Percentiles rank a stretch among this genome's conserved stretches.
These are phyloP conservation scores for Cytospora piceae DNA, from an alignment of 2,329 filamentous ascomycete species.

Conservation along the genomic window DNA sequence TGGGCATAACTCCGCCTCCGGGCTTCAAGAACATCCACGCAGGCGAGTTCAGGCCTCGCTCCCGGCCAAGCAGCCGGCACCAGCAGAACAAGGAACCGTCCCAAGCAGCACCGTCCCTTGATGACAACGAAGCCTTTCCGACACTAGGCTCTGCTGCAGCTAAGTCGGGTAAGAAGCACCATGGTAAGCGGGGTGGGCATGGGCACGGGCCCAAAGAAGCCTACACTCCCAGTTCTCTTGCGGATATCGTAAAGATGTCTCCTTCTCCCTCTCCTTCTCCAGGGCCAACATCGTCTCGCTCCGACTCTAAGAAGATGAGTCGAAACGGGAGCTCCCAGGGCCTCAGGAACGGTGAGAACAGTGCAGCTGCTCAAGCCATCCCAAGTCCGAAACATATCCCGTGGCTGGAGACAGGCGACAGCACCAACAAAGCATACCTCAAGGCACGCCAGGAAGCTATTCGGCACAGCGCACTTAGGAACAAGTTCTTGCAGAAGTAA, in stretches of 20 bases:
- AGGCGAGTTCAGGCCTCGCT: slow-evolving; percentile 71
- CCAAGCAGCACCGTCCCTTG: slow-evolving; percentile 74
- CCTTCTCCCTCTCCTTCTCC: slow-evolving; percentile 90
- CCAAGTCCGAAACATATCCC: slow-evolving; percentile 88
- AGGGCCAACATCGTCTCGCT: slow-evolving; percentile 62
- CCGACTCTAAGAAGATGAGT: slow-evolving; percentile 61
- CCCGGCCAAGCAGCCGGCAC: slow-evolving; percentile 82
- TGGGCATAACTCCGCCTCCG: slow-evolving; percentile 67
- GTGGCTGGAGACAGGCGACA: slow-evolving; percentile 92
- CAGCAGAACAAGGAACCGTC: slow-evolving; percentile 65
- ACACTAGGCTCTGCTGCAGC: slow-evolving; percentile 76
- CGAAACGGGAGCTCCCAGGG: slow-evolving; percentile 69
- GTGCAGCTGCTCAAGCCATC: slow-evolving; percentile 80
- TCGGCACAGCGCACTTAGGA: slow-evolving; percentile 92
- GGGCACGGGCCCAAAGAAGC: slow-evolving; percentile 72
- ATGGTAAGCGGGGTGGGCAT: slow-evolving; percentile 87
- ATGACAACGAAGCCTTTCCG: slow-evolving; percentile 95
- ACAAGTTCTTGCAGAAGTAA: slow-evolving; percentile 95
- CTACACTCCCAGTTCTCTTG: slow-evolving; percentile 74
- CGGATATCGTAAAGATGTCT: slow-evolving; percentile 94
- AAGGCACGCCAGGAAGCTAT: slow-evolving; percentile 95
- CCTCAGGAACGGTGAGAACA: slow-evolving; percentile 74
- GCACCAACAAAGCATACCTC: slow-evolving; percentile 90
- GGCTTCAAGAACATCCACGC: slow-evolving; percentile 68
- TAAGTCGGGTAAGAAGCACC: slow-evolving; percentile 86